Evolutionary conservation across 164 flowering plant species (phyloP), one percentile per base, ranked within the genome.

Genomic region (Vitis rupestris): DNA sequence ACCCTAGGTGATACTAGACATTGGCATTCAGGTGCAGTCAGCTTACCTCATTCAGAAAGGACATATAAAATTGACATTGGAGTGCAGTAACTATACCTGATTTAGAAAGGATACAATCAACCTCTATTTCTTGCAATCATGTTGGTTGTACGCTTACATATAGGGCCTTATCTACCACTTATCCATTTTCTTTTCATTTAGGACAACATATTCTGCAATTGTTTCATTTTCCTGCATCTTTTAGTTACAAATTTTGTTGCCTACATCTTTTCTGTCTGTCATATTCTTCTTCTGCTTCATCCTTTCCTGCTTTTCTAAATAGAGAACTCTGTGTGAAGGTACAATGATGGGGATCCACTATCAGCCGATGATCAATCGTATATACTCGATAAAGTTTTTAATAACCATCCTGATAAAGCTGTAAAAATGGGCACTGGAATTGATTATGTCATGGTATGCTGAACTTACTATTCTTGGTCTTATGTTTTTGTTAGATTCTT

Each of bases 401-500:
- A 71, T 50, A 69, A 88, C 77, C 98, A 96, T 80, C 99, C 99
- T 8, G 90, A 96, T 51, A 93, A 88, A 76, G 88, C 76, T 4
- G 76, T 52, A 9, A 96, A 96, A 80, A 86, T 83, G 79, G 94
- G 97, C 48, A 55, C 73, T 70, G 94, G 97, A 70, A 63, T 93
- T 69, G 88, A 93, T 51, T 75, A 82, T 77, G 56, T 96, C 66
- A 90, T 68, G 90, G 99, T 95, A 90, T 74, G 82, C 30, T 66
- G 19, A 15, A 9, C 10, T 51, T 5, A 9, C 14, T 17, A n/a
- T 59, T 48, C 60, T 59, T 70, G 2, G 27, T 27, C 65, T 59
- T 9, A 11, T 8, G 1, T 8, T 48, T 5, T 61, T 54, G 4
- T 15, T 19, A 30, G 29, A 29, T 10, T 59, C 50, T 55, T 16